Evolutionary conservation across 176 grass and related monocot species (phyloP), one percentile per base, ranked within the genome.

Genomic region (Tuctoria greenei): DNA sequence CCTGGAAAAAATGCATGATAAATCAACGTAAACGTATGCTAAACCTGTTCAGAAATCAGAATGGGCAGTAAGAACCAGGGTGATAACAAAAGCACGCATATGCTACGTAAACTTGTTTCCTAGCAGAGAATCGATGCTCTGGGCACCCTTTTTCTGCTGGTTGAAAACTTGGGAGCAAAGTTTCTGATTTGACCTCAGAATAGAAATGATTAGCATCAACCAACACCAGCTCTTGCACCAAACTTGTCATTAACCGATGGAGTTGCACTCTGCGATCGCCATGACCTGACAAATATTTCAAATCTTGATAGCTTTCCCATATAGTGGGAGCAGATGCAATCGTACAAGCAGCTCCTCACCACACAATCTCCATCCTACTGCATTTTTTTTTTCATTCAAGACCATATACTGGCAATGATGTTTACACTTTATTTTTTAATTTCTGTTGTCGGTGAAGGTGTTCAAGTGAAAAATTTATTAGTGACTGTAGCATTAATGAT

Each of bases 101-200:
- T 86, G 66, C 37, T 82, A 70, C 45, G 47, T 62, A 47, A 47
- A 44, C 26, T 81, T 76, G 72, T 77, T 81, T 34, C 9, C 17
- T 47, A 71, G 47, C 47, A 18, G 28, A 71, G 79, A 77, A 87
- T 75, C 0, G 39, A 77, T 86, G 60, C 38, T 58, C 21, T 23
- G 15, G 51, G 25, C 20, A 76, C 10, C 63, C 1, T 81, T 76
- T 71, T 64, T 75, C 11, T 81, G 25, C 71, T 63, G 2, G 46
- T 56, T 64, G n/a, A 28, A 62, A 49, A 66, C 55, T 58, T 25
- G 23, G 55, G 23, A 12, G 73, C 47, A 71, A 77, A 76, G 31
- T 71, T 45, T 57, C 27, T 40, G 28, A 40, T 65, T 58, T 41
- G 73, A 56, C 79, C 71, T 76, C 72, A 72, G 23, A 35, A 6